Base-by-base conservation (phyloP, 2,329 filamentous ascomycete species). In the Trichoderma atrobrunneum region DNA sequence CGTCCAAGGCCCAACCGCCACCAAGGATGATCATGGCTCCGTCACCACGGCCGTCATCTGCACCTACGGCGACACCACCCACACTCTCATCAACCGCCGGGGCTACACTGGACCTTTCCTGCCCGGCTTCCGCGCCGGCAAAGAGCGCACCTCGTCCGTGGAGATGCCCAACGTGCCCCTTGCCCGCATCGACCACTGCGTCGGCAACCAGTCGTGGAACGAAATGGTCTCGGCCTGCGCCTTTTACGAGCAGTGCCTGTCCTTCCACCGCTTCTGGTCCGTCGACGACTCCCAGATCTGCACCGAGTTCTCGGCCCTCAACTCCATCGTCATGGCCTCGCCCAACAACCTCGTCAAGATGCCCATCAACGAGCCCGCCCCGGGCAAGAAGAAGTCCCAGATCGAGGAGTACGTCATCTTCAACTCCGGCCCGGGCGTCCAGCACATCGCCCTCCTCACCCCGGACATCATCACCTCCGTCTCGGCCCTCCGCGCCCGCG, bases 261-360 rank as follows among this genome's bases (percentile, higher is more conserved):
- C 92, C 70, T 98, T 98, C 88, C 94, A 97, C 85, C 93, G 95
- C 76, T 98, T 98, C 90, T 98, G 95, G 95, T 94, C 91, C 70
- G 95, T 98, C 72, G 95, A 98, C 81, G 95, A 98, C 86, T 92
- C 90, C 76, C 90, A 97, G 80, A 97, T 98, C 83, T 93, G 90
- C 87, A 97, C 93, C 76, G 94, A 97, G 80, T 98, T 93, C 87
- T 94, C 92, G 1, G 94, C 95, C 11, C 87, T 98, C 62, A 94
- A 91, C 83, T 93, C 90, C 78, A 91, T 98, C 78, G 95, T 98
- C 79, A 97, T 98, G 94, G 89, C 92, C 56, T 93, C 91, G 5
- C 90, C 90, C 73, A 93, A 95, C 84, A 92, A 95, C 72, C 81
- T 92, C 5, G 94, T 98, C 82, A 98, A 98, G 85, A 98, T 98